These are phyloP conservation scores for Quercus agrifolia DNA, from an alignment of 306 rosid species.

Conservation along the genomic window DNA sequence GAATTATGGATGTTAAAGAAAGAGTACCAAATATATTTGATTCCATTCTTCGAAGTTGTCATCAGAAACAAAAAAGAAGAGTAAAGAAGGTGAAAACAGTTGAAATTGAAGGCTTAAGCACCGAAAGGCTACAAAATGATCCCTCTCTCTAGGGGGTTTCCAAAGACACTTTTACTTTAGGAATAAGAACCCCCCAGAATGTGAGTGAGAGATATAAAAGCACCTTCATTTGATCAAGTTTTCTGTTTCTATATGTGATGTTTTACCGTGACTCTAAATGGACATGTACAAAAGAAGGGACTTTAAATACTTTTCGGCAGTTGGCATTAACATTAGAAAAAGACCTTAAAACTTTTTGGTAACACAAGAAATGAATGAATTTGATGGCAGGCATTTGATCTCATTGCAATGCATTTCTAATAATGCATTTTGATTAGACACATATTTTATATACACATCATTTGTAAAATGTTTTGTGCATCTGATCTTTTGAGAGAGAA, in stretches of 20 bases:
- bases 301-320: not conserved
- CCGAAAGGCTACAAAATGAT: constrained; percentile 85
- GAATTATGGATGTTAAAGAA: constrained; percentile 14
- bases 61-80: constrained; percentile 14
- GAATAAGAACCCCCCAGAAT: not conserved
- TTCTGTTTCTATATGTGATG: constrained; percentile 1
- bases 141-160: constrained; percentile 33
- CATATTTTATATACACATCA: not conserved
- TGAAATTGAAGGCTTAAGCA: constrained; percentile 51
- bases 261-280: not conserved
- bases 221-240: not conserved
- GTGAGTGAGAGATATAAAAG: constrained; percentile 9
- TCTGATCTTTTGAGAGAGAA: too few relatives aligned
- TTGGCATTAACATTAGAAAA: too few relatives aligned
- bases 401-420: too few relatives aligned
- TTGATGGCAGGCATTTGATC: not conserved
- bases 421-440: too few relatives aligned
- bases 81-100: constrained; percentile 34
- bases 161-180: constrained; percentile 40
- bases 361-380: not conserved
- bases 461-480: not conserved
- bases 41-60: constrained; percentile 16
- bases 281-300: not conserved
- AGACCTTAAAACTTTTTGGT: too few relatives aligned
- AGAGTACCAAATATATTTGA: constrained; percentile 19